phyloP scores from a whole-genome alignment of 805 yeast genomes.

The Lachancea quebecensis region DNA sequence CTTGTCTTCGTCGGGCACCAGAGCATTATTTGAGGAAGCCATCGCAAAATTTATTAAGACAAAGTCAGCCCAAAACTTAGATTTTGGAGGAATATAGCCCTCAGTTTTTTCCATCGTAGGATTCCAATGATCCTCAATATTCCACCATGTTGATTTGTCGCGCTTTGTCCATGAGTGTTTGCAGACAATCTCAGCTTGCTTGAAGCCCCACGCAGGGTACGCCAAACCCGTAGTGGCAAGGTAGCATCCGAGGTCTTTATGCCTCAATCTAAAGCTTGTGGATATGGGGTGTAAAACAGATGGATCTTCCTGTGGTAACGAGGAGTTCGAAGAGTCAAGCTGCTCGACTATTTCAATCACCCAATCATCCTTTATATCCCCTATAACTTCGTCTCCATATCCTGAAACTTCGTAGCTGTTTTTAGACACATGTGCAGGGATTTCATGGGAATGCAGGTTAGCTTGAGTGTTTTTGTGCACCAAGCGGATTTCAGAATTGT shows the following conservation, averaged over 20 bases:
- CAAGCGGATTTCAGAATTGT: constrained; percentile 58
- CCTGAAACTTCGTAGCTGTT: constrained; percentile 60
- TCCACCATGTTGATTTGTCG: constrained; percentile 88
- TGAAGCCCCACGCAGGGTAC: constrained; percentile 96
- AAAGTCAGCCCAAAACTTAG: constrained; percentile 71
- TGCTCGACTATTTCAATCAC: constrained; percentile 61
- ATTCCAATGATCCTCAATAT: constrained; percentile 65
- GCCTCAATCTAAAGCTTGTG: constrained; percentile 70
- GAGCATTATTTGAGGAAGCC: constrained; percentile 83
- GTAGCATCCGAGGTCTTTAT: constrained; percentile 68
- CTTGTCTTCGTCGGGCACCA: constrained; percentile 72
- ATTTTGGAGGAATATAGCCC: constrained; percentile 50
- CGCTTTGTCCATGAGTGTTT: constrained; percentile 55
- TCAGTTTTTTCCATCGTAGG: constrained; percentile 48
- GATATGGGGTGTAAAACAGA: constrained; percentile 68
- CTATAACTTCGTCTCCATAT: constrained; percentile 58
- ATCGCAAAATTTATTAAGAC: constrained; percentile 70
- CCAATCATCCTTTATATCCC: constrained; percentile 77
- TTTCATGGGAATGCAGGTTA: constrained; percentile 66
- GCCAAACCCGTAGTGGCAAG: constrained; percentile 73
- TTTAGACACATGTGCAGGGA: constrained; percentile 55
- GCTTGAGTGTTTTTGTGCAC: constrained; percentile 55
- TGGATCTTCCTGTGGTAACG: constrained; percentile 40
- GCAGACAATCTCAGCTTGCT: constrained; percentile 95
- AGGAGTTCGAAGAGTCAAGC: constrained; percentile 32